A percentile compares a stretch with the other conserved stretches of the same genome.
Conservation (phyloP, 2,329 filamentous ascomycete genomes). For the Fusarium liriodendri region DNA sequence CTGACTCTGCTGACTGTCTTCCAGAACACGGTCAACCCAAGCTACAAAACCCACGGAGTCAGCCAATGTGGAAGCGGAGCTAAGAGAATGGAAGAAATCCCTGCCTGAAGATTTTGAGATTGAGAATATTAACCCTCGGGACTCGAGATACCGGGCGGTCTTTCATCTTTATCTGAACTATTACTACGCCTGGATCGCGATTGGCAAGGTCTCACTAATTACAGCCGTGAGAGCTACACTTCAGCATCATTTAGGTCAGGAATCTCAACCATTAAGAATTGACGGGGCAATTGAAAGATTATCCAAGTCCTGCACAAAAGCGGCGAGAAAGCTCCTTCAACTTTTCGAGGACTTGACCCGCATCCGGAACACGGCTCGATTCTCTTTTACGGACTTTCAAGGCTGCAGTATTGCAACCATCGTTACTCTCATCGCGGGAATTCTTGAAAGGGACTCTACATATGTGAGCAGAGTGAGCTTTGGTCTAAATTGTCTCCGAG, state of each 20-base stretch:
- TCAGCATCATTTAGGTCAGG: conserved; percentile 24
- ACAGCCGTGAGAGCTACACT: conserved; percentile 45
- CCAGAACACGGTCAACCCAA: conserved; percentile 11
- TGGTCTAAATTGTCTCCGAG: conserved; percentile 46
- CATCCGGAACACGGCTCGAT: conserved; percentile 47
- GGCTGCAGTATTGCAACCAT: conserved; percentile 53
- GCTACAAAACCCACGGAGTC: conserved; percentile 9
- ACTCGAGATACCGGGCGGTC: conserved; percentile 46
- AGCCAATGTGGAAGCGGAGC: conserved; percentile 25
- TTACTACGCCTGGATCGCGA: conserved; percentile 51
- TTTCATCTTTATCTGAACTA: conserved; percentile 52
- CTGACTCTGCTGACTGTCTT: not conserved
- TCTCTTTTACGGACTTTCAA: conserved; percentile 54
- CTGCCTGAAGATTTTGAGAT: conserved; percentile 44
- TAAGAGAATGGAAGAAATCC: conserved; percentile 48
- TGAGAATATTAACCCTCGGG: conserved; percentile 41
- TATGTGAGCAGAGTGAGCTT: conserved; percentile 46
- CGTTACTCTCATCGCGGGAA: conserved; percentile 48
- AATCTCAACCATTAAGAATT: conserved; percentile 3
- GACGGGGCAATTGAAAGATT: conserved; percentile 27
- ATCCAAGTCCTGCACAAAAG: conserved; percentile 45
- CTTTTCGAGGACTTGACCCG: conserved; percentile 46
- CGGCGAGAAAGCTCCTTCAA: conserved; percentile 46
- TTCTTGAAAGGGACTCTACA: conserved; percentile 48
- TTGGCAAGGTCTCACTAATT: conserved; percentile 50